Conservation (phyloP, 768 basidiomycete genomes). For the Mycena olivaceomarginata region DNA sequence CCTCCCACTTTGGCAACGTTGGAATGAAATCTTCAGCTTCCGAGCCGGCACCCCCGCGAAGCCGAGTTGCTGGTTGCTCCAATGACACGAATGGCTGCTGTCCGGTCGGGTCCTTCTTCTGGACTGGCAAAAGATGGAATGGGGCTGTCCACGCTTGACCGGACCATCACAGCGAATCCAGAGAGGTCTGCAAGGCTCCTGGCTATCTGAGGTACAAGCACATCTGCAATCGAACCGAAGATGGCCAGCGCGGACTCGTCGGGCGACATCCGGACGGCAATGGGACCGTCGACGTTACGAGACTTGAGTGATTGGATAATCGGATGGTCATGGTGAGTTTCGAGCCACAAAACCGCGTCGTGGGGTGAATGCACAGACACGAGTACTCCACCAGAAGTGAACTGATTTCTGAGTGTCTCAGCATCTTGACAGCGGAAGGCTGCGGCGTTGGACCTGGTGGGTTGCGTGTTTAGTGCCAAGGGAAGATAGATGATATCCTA, state of each 20-base stretch:
- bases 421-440: too few species aligned
- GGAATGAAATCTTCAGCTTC: not conserved
- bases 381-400: not conserved
- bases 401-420: not conserved
- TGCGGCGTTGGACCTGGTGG: too few species aligned
- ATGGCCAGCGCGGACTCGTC: not conserved
- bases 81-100: not conserved
- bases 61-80: not conserved
- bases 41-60: slow-evolving; percentile 1
- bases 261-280: not conserved
- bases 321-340: not conserved
- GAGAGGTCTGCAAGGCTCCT: not conserved
- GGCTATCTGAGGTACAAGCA: not conserved
- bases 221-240: not conserved
- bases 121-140: not conserved
- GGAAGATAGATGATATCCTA: too few species aligned
- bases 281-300: not conserved
- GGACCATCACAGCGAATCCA: not conserved
- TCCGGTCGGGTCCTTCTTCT: too few species aligned
- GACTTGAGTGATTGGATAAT: not conserved
- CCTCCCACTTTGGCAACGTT: not conserved
- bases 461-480: too few species aligned
- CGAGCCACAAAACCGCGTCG: not conserved
- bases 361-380: not conserved
- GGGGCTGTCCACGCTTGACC: not conserved